Evolutionary conservation across 2,329 filamentous ascomycete species (phyloP).

Genomic region (Trichophyton mentagrophytes): DNA sequence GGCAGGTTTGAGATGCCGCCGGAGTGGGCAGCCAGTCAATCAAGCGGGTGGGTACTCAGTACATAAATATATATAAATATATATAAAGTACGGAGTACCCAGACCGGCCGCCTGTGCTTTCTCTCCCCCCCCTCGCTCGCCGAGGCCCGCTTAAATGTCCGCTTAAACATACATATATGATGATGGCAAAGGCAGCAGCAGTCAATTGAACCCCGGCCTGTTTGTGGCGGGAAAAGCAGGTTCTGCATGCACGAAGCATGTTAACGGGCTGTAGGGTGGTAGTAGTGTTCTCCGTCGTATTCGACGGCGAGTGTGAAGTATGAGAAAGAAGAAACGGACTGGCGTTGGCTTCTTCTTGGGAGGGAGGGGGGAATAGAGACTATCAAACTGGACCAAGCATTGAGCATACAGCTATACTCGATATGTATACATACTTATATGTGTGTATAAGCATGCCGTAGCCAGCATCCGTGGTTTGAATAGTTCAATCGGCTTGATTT

Average conservation of each 20-base stretch:
- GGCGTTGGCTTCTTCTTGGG: neutral
- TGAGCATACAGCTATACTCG: too few relatives aligned
- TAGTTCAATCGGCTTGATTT: neutral
- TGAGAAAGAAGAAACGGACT: neutral
- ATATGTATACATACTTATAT: neutral
- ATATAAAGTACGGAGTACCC: neutral
- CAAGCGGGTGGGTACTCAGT: neutral
- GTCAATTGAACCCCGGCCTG: neutral
- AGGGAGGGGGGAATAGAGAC: neutral
- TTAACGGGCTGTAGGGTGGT: neutral
- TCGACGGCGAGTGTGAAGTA: neutral
- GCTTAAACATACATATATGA: too few relatives aligned
- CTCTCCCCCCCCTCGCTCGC: neutral
- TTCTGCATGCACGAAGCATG: neutral
- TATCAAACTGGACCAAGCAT: neutral
- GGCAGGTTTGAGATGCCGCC: neutral
- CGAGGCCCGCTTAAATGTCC: too few relatives aligned
- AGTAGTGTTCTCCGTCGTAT: neutral
- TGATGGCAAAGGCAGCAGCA: too few relatives aligned
- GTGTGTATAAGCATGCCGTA: neutral
- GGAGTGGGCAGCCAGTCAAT: neutral
- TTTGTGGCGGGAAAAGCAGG: neutral
- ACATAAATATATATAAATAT: neutral
- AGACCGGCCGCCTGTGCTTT: neutral
- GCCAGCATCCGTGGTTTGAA: neutral